Evolutionary conservation across 768 basidiomycete genomes (phyloP), one percentile per base, ranked within the genome.

Genomic region (Tricholoma hemisulphureum): DNA sequence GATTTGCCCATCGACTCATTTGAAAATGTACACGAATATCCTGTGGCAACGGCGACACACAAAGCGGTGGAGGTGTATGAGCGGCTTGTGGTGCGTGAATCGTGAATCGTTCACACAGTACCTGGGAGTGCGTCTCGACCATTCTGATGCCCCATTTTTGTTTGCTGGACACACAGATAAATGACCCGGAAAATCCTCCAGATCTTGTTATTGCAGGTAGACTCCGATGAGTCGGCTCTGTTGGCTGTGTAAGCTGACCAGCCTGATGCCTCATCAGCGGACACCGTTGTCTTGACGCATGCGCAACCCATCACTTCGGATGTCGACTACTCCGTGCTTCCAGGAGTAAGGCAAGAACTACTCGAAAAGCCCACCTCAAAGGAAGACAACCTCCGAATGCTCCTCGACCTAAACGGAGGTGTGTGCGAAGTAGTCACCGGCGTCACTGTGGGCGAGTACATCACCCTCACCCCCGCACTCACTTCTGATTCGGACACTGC

Each of bases 401-500:
- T 99, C 55, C 74, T 89, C 48, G 90, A 94, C 58, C 77, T 97
- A 61, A 94, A 95, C 51, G 96, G 94, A 6, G 79, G 82, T 50
- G 82, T 87, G 0, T 96, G 95, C 63, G 91, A 96, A 69, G 93
- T 98, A 20, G 92, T 97, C 20, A 98, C 95, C 0, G 96, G 95
- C 8, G 85, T 98, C 16, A 81, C 84, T 13, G 71, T 98, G 10
- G 90, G 93, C 93, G 58, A 62, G 84, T 60, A 4, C 11, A 10
- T 31, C 31, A 28, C 60, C 4, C 29, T 21, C 32, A 32, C 8
- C 31, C 23, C 48, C 24, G 55, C 11, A 28, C 21, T 57, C 23
- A 59, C 26, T 24, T 21, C 21, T 26, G 6, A 20, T 51, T 34
- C n/a, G n/a, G n/a, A n/a, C 18, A 23, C 34, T 21, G 5, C 61